These are phyloP conservation scores for Stachybotrys chartarum DNA, from an alignment of 2,329 filamentous ascomycete species.

Conservation along the genomic window DNA sequence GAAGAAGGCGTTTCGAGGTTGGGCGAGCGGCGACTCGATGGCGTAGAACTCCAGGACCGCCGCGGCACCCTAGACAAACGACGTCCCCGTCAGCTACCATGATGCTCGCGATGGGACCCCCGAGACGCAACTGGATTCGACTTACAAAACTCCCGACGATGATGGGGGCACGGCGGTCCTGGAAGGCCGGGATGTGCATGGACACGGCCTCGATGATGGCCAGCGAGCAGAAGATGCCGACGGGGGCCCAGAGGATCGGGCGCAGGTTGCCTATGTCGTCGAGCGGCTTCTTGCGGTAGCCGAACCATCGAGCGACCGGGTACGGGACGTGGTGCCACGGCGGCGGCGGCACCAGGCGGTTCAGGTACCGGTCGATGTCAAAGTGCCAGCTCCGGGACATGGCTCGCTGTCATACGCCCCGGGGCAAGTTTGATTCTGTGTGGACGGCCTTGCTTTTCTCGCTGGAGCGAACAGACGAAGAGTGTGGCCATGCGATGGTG, in stretches of 20 bases:
- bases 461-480: too few relatives aligned
- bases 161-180: constrained; percentile 44
- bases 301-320: constrained; percentile 61
- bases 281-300: constrained; percentile 41
- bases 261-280: constrained; percentile 47
- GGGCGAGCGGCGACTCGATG: constrained; percentile 64
- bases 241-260: constrained; percentile 53
- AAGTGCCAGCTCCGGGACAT: constrained; percentile 42
- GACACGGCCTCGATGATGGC: constrained; percentile 52
- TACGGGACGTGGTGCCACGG: constrained; percentile 57
- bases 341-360: constrained; percentile 61
- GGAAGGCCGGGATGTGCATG: constrained; percentile 46
- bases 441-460: too few relatives aligned
- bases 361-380: constrained; percentile 71
- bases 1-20: constrained; percentile 62
- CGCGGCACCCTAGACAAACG: constrained; percentile 52
- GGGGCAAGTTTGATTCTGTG: too few relatives aligned
- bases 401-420: neutral
- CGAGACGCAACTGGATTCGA: constrained; percentile 9
- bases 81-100: constrained; percentile 1
- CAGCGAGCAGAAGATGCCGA: constrained; percentile 58
- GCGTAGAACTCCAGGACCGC: constrained; percentile 70
- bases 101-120: neutral
- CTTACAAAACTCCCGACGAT: constrained; percentile 66
- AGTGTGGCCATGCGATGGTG: too few relatives aligned